Percentiles rank a stretch among this genome's conserved stretches.
Conservation (phyloP, 192 early-diverging fungal genomes). For the Kappamyces sp. region DNA sequence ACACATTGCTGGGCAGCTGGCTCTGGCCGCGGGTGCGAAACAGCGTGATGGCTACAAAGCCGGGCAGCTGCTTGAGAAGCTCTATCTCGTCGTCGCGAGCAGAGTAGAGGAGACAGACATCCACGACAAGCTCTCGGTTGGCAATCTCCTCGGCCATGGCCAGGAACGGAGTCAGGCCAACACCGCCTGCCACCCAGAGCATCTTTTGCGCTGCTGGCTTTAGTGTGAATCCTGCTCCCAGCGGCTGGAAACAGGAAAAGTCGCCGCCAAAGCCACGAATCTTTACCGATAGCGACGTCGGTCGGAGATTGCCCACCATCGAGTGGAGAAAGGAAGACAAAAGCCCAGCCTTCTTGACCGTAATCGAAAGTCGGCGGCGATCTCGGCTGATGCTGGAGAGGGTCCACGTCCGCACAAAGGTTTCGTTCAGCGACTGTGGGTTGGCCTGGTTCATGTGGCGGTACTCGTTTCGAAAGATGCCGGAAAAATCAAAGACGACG, state of each 20-base stretch:
- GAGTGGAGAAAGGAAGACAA: constrained; percentile 15
- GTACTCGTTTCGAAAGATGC: constrained; percentile 7
- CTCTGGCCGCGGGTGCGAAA: not conserved
- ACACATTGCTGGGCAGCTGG: too few species aligned
- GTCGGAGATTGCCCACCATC: not conserved
- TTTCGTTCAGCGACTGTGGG: constrained; percentile 23
- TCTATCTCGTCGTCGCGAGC: not conserved
- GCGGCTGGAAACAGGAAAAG: not conserved
- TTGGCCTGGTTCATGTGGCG: constrained; percentile 22
- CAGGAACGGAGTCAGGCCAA: constrained; percentile 26
- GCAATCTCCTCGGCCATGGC: not conserved
- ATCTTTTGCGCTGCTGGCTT: constrained; percentile 5
- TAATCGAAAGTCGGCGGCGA: constrained; percentile 3
- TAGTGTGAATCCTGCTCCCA: not conserved
- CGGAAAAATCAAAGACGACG: constrained; percentile 21
- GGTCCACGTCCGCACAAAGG: constrained; percentile 23
- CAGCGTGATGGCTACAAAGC: not conserved
- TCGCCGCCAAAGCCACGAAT: not conserved
- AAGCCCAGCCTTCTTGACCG: not conserved
- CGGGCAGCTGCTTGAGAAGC: not conserved
- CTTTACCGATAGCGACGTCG: too few species aligned
- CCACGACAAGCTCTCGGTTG: not conserved
- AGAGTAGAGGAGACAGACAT: not conserved
- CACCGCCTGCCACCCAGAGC: constrained; percentile 20
- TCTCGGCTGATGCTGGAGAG: constrained; percentile 8